Base-by-base conservation (phyloP, 1,284 basidiomycete species). In the Sanghuangporus sanghuang region DNA sequence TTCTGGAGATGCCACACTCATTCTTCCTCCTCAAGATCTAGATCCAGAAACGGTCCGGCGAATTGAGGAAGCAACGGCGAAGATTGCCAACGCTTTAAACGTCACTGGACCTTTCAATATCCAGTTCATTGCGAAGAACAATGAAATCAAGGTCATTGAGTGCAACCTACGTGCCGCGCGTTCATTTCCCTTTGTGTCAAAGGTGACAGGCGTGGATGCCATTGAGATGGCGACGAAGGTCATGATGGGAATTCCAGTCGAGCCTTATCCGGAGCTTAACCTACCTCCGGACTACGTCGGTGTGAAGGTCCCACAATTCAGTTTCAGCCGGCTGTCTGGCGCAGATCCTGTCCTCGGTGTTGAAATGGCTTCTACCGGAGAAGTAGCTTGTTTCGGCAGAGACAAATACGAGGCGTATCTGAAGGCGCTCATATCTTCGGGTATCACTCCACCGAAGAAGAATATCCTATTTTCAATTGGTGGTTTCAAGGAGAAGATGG, bases 61-160 rank as follows among this genome's bases (percentile, higher is more conserved):
- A 73, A 98, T 99, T 70, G 95, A 96, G 75, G 93, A 95, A 70
- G 96, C 96, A 16, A 98, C 96, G 0, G 88, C 89, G 54, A 99
- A 98, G 84, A 98, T 99, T 68, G 96, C 94, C 36, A 91, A 94
- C 68, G 96, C 96, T n/a, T 86, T 99, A 65, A 97, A 99, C 74
- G 95, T 99, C 60, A 98, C 96, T 3, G 97, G 96, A 32, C 97
- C 96, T 2, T 98, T 93, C 85, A 99, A 99, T 77, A 99, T 99
- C 74, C 97, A 99, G 79, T 98, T 99, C 79, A 98, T 99, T 71
- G 96, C 96, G 64, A 99, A 99, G 85, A 92, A 98, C 80, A 98
- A 98, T 79, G 96, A 98, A 77, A 98, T 98, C 84, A 98, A 99
- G 84, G 96, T 99, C 71, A 99, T 99, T 74, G 96, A 99, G 77